Evolutionary conservation across 768 basidiomycete genomes (phyloP), one percentile per base, ranked within the genome.

Genomic region (Calvatia gigantea): DNA sequence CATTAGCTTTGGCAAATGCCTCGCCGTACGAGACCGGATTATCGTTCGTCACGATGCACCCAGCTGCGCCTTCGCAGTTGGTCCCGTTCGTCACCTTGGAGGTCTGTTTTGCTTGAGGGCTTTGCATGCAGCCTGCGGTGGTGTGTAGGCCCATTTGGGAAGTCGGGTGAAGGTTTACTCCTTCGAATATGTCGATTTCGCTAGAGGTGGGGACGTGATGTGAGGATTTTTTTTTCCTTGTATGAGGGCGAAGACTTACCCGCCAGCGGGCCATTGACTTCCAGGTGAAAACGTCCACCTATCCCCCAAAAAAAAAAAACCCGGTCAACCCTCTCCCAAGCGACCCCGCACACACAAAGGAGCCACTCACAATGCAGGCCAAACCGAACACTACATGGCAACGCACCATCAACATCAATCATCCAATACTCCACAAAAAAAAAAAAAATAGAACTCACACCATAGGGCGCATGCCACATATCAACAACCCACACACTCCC

Each of bases 141-240:
- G 89, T 89, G 67, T 93, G 91, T 14, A 93, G 71, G 6, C 75
- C 78, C 77, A 87, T 83, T 65, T 88, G 86, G 58, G 86, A 89
- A 51, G 74, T 70, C 2, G 75, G 74, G 38, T 79, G 78, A 46
- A 79, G 65, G 69, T 94, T 94, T 59, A 94, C 85, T 31, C 84
- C 87, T 67, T 94, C 91, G 56, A 94, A 81, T 8, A 87, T 88
- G 67, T 94, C 92, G 58, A 89, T 86, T 65, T 90, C 86, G 25
- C 77, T 75, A 42, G 7, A 17, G n/a, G n/a, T n/a, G 14, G 8
- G 1, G 8, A 19, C 32, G 44, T 17, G 11, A n/a, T 9, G 12
- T 21, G 15, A 38, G 31, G 7, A n/a, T 12, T 31, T 2, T 19
- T 3, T 7, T n/a, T 7, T 21, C 23, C 17, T 15, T 23, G 14